Percentiles rank a stretch among this genome's conserved stretches.
Conservation (phyloP, 75 land plant genomes). For the Picea sitchensis region DNA sequence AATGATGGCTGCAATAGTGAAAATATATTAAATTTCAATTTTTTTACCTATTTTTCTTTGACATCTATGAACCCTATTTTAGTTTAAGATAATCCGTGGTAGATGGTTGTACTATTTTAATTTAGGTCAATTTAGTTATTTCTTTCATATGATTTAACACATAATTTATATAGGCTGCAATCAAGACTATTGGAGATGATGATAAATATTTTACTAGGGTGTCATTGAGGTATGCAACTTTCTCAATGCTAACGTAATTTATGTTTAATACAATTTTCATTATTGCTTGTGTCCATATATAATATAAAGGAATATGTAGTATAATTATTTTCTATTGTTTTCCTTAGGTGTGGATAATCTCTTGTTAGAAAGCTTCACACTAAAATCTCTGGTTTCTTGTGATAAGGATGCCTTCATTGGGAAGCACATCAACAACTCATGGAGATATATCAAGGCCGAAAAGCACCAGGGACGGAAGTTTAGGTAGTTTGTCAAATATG, state of each 20-base stretch:
- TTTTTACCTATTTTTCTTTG: not conserved
- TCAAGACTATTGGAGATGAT: slow-evolving; percentile 92
- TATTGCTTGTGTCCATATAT: not conserved
- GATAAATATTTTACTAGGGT: slow-evolving; percentile 95
- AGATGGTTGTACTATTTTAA: not conserved
- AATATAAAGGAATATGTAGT: not conserved
- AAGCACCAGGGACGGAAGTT: slow-evolving; percentile 37
- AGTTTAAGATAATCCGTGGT: not conserved
- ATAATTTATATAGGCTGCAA: slow-evolving; percentile 69
- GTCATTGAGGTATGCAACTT: slow-evolving; percentile 61
- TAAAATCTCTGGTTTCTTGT: not conserved
- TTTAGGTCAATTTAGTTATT: not conserved
- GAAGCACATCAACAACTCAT: slow-evolving; percentile 32
- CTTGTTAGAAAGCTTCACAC: not conserved
- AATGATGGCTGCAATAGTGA: no score
- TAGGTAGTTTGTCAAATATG: slow-evolving; percentile 25
- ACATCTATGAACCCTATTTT: not conserved
- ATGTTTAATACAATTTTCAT: not conserved
- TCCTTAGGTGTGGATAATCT: not conserved
- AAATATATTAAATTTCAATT: not conserved
- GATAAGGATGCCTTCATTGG: slow-evolving; percentile 69
- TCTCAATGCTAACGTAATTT: not conserved
- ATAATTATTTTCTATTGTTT: slow-evolving; percentile 5
- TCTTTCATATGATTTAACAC: slow-evolving; percentile 8
- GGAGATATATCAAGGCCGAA: slow-evolving; percentile 43